Evolutionary conservation across 225 moss, liverwort and hornwort species (phyloP).

Genomic region (Antitrichia curtipendula): DNA sequence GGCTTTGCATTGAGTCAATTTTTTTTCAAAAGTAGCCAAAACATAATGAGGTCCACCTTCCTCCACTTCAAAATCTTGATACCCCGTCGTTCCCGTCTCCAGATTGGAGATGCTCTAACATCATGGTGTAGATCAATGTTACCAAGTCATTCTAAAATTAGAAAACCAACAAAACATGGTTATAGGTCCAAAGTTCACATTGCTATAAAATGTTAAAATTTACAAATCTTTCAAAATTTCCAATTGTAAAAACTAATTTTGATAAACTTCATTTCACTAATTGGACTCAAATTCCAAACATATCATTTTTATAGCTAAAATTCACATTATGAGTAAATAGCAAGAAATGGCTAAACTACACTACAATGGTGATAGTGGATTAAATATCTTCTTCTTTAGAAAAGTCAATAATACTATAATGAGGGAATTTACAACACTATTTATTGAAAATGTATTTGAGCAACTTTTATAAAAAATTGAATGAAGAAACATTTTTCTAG

Average conservation of each 20-base stretch:
- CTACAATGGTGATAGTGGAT: background rate
- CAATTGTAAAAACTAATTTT: fast-evolving
- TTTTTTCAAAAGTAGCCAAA: too few species aligned
- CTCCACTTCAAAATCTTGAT: too few species aligned
- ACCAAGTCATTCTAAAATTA: fast-evolving
- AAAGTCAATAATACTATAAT: too few species aligned
- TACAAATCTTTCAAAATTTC: background rate
- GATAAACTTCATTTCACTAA: background rate
- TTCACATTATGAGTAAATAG: background rate
- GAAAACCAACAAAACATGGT: background rate
- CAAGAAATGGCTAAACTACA: background rate
- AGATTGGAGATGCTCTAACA: too few species aligned
- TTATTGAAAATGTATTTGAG: too few species aligned
- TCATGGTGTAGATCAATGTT: background rate
- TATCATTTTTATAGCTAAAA: background rate
- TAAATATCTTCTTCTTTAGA: too few species aligned
- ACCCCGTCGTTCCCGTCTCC: too few species aligned
- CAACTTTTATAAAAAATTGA: too few species aligned
- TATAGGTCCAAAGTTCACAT: background rate
- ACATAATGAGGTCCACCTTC: too few species aligned
- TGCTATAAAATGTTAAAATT: background rate
- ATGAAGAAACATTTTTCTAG: too few species aligned
- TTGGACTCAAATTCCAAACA: background rate
- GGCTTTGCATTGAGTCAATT: too few species aligned
- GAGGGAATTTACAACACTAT: too few species aligned